Evolutionary conservation across 2,329 filamentous ascomycete species (phyloP), one percentile per base, ranked within the genome.

Genomic region (Botrytis porri): DNA sequence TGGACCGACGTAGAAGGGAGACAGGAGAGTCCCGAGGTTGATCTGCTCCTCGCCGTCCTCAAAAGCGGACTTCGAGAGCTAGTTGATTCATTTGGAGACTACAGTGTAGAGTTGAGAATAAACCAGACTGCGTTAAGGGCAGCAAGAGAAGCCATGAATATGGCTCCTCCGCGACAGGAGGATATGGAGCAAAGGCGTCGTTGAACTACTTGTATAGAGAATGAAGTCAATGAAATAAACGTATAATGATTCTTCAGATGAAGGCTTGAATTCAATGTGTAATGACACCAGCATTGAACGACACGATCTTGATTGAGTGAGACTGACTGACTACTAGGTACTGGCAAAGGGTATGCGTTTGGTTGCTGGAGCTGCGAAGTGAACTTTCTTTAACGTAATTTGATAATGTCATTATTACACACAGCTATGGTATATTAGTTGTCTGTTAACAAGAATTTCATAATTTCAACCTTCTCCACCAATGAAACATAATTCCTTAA

Each of bases 1-100:
- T 97, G 93, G 93, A 95, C 93, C 1, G 94, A 97, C 80, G 83
- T 92, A 4, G 85, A 87, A 29, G 81, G 82, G 37, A 81, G 80
- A 51, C 86, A 84, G 72, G 84, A 88, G 61, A 85, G 85, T 41
- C 84, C 86, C 0, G 93, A 95, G 77, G 90, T 97, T n/a, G 89
- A 95, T 32, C 85, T 88, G 59, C 85, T 97, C 18, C 77, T 93
- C 62, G 83, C 86, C 25, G 88, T 88, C 25, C 80, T 98, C 77
- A 91, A 88, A 80, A 84, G 83, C 5, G 90, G 90, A 0, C 83
- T 98, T 63, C 84, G 84, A 60, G 87, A 89, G 72, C 84, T 98
- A 7, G 78, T 98, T 51, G 81, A 83, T 18, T 89, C 87, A 35
- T 98, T 97, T 82, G 92, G 90, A 73, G 88, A 89, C 73, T 98